phyloP scores from a whole-genome alignment of 768 basidiomycete species.

The Kwoniella pini region DNA sequence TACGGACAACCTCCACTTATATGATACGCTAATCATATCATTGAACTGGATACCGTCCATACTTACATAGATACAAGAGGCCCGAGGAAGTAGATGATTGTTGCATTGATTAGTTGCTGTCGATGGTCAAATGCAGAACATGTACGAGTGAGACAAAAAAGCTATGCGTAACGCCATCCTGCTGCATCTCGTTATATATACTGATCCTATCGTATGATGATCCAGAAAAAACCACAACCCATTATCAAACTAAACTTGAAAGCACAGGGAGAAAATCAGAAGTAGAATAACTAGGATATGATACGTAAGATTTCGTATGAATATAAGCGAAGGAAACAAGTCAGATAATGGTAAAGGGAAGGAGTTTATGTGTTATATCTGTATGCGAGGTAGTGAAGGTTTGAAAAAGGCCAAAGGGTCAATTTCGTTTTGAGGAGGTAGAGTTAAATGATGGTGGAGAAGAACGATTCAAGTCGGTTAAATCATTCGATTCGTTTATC shows the following conservation, averaged over 20 bases:
- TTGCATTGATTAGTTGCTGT: too few relatives aligned
- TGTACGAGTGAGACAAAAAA: not conserved
- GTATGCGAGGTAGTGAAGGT: conserved; percentile 20
- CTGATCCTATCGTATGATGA: not conserved
- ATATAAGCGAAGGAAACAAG: not conserved
- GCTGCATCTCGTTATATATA: conserved; percentile 13
- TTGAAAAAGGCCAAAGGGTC: not conserved
- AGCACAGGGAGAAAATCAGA: conserved; percentile 8
- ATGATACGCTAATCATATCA: too few relatives aligned
- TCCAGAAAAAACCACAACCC: conserved; percentile 17
- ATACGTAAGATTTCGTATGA: not conserved
- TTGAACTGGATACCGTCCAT: too few relatives aligned
- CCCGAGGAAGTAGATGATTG: too few relatives aligned
- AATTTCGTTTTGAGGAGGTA: not conserved
- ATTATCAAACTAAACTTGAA: conserved; percentile 14
- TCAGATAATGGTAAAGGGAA: conserved; percentile 11
- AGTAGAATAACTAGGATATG: not conserved
- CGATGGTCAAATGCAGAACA: not conserved
- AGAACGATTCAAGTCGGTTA: conserved; percentile 16
- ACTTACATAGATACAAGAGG: too few relatives aligned
- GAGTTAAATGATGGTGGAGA: not conserved
- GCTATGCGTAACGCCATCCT: conserved; percentile 11
- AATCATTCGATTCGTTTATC: conserved; percentile 38
- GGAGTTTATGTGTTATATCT: not conserved
- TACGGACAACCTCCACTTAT: too few relatives aligned